Evolutionary conservation across 2,329 filamentous ascomycete species (phyloP).

Genomic region (Pochonia chlamydosporia): DNA sequence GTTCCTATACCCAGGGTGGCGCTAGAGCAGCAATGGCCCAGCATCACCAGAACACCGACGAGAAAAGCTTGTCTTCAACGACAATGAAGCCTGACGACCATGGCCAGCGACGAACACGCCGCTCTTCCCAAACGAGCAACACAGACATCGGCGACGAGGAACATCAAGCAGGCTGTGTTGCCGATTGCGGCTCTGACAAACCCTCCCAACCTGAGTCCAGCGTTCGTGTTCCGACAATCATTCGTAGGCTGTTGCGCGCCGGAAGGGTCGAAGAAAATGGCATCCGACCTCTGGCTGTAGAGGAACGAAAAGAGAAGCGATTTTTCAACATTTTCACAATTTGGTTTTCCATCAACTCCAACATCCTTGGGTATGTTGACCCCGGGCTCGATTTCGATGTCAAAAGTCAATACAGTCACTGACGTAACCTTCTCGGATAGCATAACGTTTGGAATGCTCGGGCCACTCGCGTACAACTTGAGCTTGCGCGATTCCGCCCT

Average conservation of each 20-base stretch:
- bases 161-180: background rate
- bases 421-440: slow-evolving; percentile 21
- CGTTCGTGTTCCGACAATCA: background rate
- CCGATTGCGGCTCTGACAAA: background rate
- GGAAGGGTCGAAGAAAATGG: slow-evolving; percentile 38
- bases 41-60: background rate
- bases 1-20: too few species aligned
- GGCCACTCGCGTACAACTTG: slow-evolving; percentile 48
- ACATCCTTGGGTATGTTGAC: slow-evolving; percentile 35
- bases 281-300: slow-evolving; percentile 35
- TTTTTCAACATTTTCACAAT: slow-evolving; percentile 41
- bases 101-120: background rate
- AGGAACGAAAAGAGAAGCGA: slow-evolving; percentile 33
- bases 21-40: background rate
- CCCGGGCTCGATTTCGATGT: background rate
- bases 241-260: slow-evolving; percentile 24
- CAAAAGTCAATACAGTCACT: background rate
- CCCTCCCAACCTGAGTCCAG: background rate
- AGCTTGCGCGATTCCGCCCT: slow-evolving; percentile 50
- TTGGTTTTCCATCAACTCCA: slow-evolving; percentile 43
- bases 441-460: slow-evolving; percentile 59
- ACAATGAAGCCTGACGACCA: background rate
- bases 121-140: background rate
- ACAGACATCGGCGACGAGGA: background rate
- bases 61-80: background rate